Conservation (phyloP, 2,329 filamentous ascomycete species). For the Verruconis gallopava region DNA sequence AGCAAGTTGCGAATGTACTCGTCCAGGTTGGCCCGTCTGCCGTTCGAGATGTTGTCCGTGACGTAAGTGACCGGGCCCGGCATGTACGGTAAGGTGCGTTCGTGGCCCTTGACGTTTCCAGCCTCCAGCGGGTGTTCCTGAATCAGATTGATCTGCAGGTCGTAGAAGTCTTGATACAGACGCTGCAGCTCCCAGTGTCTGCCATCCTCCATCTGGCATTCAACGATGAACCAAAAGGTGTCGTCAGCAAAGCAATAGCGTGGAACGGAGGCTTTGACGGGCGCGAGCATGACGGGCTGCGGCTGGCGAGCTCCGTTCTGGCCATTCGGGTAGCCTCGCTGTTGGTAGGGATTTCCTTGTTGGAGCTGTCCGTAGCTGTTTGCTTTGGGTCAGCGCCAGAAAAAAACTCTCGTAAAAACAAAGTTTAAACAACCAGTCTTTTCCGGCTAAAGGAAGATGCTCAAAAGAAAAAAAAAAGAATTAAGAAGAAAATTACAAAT, state of each 20-base stretch:
- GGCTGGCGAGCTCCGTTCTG: background rate
- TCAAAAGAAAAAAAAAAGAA: too few species aligned
- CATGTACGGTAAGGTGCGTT: slow-evolving; percentile 89
- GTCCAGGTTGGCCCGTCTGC: slow-evolving; percentile 80
- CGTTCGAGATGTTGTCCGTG: slow-evolving; percentile 93
- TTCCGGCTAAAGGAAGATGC: too few species aligned
- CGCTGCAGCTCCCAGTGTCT: slow-evolving; percentile 85
- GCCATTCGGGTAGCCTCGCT: background rate
- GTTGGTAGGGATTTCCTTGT: too few species aligned
- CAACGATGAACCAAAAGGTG: slow-evolving; percentile 98
- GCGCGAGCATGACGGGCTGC: slow-evolving; percentile 45
- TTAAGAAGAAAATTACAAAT: too few species aligned
- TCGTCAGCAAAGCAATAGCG: slow-evolving; percentile 93
- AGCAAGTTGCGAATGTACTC: slow-evolving; percentile 91
- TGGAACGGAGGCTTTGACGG: slow-evolving; percentile 72
- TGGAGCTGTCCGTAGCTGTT: too few species aligned
- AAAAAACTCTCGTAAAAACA: too few species aligned
- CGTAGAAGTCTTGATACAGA: slow-evolving; percentile 98
- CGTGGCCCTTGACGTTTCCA: slow-evolving; percentile 61
- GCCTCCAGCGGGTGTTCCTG: slow-evolving; percentile 87
- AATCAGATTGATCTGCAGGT: slow-evolving; percentile 90
- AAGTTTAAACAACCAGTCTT: too few species aligned
- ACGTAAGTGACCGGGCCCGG: slow-evolving; percentile 95
- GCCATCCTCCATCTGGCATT: slow-evolving; percentile 80
- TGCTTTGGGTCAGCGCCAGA: too few species aligned